A percentile compares a stretch with the other conserved stretches of the same genome.
Evolutionary conservation across 768 basidiomycete species (phyloP).

Genomic region (Exidia glandulosa): DNA sequence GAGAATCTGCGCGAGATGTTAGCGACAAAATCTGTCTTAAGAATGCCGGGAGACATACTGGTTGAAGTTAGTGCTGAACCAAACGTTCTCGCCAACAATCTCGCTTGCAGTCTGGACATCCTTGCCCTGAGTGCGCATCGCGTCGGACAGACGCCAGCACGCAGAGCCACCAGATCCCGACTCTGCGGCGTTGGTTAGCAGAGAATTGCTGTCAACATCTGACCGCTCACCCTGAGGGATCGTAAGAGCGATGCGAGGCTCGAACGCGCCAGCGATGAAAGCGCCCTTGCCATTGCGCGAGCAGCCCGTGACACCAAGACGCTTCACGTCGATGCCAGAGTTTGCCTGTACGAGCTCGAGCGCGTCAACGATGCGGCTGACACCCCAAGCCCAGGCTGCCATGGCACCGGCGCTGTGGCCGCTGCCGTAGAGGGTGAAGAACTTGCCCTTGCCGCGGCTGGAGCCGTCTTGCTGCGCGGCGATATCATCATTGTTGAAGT

Average conservation of each 20-base stretch:
- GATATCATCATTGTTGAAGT: conserved; percentile 43
- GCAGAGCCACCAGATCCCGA: conserved; percentile 49
- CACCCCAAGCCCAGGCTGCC: conserved; percentile 55
- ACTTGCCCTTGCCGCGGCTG: conserved; percentile 44
- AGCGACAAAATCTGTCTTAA: too few relatives aligned
- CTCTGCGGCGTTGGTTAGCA: too few relatives aligned
- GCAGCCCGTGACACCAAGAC: conserved; percentile 48
- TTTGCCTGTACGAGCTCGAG: conserved; percentile 29
- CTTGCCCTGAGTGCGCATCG: conserved; percentile 31
- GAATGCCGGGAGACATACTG: too few relatives aligned
- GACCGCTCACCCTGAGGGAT: conserved; percentile 33
- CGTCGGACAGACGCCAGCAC: conserved; percentile 50
- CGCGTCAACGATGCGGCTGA: conserved; percentile 49
- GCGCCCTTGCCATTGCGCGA: conserved; percentile 54
- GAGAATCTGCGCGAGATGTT: too few relatives aligned
- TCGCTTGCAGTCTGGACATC: conserved; percentile 43
- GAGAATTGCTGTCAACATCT: too few relatives aligned
- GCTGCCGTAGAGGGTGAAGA: conserved; percentile 45
- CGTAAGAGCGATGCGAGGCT: conserved; percentile 45
- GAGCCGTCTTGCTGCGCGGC: conserved; percentile 33
- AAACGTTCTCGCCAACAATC: conserved; percentile 52
- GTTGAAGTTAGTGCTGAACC: conserved; percentile 44
- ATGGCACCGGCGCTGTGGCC: conserved; percentile 38
- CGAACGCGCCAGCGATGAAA: conserved; percentile 46
- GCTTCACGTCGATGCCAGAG: conserved; percentile 35